A percentile compares a stretch with the other conserved stretches of the same genome.
These are phyloP conservation scores for Ramichloridium luteum DNA, from an alignment of 2,329 filamentous ascomycete species.

Conservation along the genomic window DNA sequence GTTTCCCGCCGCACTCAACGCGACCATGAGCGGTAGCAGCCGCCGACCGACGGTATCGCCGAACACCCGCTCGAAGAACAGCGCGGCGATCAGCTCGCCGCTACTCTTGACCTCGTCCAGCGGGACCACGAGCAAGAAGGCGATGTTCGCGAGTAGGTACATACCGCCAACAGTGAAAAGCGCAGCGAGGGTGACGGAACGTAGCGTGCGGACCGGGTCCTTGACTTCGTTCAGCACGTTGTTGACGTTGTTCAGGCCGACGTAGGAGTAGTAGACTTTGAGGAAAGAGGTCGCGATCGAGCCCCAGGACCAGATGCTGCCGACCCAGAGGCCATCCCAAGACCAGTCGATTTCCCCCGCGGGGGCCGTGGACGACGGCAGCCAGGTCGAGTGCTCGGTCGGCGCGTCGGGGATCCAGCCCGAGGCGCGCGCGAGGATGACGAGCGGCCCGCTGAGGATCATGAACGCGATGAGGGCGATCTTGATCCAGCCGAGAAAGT, in stretches of 20 bases:
- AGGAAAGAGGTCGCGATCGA: slow-evolving; percentile 54
- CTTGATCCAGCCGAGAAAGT: slow-evolving; percentile 31
- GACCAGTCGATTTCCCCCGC: slow-evolving; percentile 12
- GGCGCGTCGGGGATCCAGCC: slow-evolving; percentile 8
- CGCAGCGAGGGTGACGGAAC: slow-evolving; percentile 35
- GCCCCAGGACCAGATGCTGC: slow-evolving; percentile 49
- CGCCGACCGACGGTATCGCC: slow-evolving; percentile 45
- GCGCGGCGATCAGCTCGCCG: slow-evolving; percentile 54
- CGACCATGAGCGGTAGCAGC: slow-evolving; percentile 52
- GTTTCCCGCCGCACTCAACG: slow-evolving; percentile 56
- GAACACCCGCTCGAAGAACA: slow-evolving; percentile 56
- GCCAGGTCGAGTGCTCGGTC: neutral
- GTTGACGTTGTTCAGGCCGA: slow-evolving; percentile 54
- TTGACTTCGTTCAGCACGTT: slow-evolving; percentile 62
- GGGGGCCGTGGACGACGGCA: too few species aligned
- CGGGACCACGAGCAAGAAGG: slow-evolving; percentile 53
- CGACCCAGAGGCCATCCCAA: slow-evolving; percentile 13
- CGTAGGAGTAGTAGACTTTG: slow-evolving; percentile 57
- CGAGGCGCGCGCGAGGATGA: slow-evolving; percentile 21
- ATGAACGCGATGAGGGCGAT: slow-evolving; percentile 28
- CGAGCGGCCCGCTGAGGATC: slow-evolving; percentile 27
- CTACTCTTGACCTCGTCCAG: slow-evolving; percentile 54
- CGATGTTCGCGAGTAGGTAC: slow-evolving; percentile 55
- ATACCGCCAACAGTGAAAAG: slow-evolving; percentile 49
- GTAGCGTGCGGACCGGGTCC: slow-evolving; percentile 53